These are phyloP conservation scores for Aspergillus ruber DNA, from an alignment of 2,329 filamentous ascomycete genomes.

Conservation along the genomic window DNA sequence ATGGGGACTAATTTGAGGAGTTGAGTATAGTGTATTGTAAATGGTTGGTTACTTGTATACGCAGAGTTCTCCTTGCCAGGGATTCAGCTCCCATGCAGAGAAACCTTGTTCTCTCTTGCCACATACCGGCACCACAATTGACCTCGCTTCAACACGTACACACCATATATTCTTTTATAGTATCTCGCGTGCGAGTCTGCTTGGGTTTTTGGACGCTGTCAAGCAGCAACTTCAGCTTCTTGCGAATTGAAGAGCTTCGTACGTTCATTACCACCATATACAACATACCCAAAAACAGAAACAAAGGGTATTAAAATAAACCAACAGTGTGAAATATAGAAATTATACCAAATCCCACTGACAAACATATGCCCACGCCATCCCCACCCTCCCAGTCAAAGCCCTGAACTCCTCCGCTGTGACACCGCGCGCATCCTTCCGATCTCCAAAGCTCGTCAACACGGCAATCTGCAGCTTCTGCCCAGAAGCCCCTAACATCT, in stretches of 20 bases:
- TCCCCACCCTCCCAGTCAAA: conserved; percentile 41
- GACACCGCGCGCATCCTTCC: conserved; percentile 48
- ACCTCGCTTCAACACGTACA: too few relatives aligned
- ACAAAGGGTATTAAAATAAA: not conserved
- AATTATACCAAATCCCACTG: conserved; percentile 48
- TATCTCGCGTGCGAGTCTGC: not conserved
- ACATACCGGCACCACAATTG: too few relatives aligned
- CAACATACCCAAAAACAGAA: not conserved
- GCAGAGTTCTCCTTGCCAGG: too few relatives aligned
- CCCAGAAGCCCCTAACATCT: conserved; percentile 61
- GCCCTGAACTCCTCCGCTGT: conserved; percentile 43
- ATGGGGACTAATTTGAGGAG: too few relatives aligned
- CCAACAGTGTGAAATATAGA: not conserved
- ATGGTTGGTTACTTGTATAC: too few relatives aligned
- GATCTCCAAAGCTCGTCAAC: conserved; percentile 50
- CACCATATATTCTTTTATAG: not conserved
- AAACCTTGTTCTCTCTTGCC: too few relatives aligned
- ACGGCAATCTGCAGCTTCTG: conserved; percentile 61
- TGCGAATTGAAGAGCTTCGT: not conserved
- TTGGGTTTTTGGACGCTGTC: too few relatives aligned
- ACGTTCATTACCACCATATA: not conserved
- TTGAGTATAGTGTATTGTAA: too few relatives aligned
- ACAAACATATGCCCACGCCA: conserved; percentile 47
- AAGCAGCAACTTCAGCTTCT: not conserved
- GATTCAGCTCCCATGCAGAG: too few relatives aligned